Evolutionary conservation across 371 early-diverging fungal species (phyloP), one percentile per base, ranked within the genome.

Genomic region (Rhizopus sp.): DNA sequence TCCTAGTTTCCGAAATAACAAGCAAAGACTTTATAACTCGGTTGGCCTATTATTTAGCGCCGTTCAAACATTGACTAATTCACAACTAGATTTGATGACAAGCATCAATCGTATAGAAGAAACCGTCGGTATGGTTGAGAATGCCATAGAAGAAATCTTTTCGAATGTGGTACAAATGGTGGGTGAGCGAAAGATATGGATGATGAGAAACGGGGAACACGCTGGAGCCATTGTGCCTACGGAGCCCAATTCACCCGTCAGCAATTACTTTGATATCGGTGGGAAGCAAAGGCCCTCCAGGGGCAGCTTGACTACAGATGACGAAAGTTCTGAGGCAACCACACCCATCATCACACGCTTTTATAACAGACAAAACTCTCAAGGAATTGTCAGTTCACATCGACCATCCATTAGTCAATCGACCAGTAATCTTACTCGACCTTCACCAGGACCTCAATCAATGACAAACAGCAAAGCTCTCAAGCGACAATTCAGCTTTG

Each of bases 41-140:
- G 77, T 90, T 33, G 86, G 89, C 0, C 69, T 81, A 15, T 66
- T 91, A 9, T 85, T 89, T 48, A 85, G 83, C 67, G 83, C 84
- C 5, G 82, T 86, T 5, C 86, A 87, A 44, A 67, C 76, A 12
- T 77, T 87, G 2, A 87, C 88, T 1, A 68, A 84, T 57, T 62
- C 79, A n/a, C 60, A 67, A 1, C 39, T 50, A 0, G 59, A 72
- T 13, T 59, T 81, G 31, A 57, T 73, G 4, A 69, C 65, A 5
- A 57, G 57, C 9, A 56, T 69, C 16, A 49, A 55, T n/a, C 38
- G 55, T 57, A 73, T 81, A n/a, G 81, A 83, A 30, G 66, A 80
- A 12, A 54, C 69, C 8, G 63, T 81, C 0, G 63, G 60, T 2
- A 50, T 61, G 6, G 73, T 84, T 6, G 80, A 83, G 34, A 68